Percentiles rank a stretch among this genome's conserved stretches.
These are phyloP conservation scores for Murraya paniculata DNA, from an alignment of 345 rosid genomes.

Conservation along the genomic window DNA sequence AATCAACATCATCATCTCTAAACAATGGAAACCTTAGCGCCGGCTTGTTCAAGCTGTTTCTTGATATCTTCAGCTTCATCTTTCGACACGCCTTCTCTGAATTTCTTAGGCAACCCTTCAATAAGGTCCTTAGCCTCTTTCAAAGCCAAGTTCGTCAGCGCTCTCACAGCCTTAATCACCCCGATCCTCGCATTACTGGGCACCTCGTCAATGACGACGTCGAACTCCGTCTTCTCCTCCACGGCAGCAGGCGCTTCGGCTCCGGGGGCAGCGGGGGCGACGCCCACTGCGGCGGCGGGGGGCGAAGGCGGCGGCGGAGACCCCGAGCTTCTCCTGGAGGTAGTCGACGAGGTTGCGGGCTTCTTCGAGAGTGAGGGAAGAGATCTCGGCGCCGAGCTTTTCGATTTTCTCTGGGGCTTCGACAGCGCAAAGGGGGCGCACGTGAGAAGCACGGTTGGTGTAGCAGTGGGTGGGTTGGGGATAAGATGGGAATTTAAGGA, in stretches of 20 bases:
- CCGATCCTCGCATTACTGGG: constrained; percentile 67
- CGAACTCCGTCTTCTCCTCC: constrained; percentile 85
- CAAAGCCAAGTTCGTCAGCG: constrained; percentile 68
- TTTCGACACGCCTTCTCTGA: constrained; percentile 64
- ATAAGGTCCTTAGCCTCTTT: constrained; percentile 89
- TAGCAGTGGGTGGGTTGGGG: constrained; percentile 16
- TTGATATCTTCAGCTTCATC: constrained; percentile 91
- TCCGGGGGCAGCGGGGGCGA: constrained; percentile 31
- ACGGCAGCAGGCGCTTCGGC: constrained; percentile 35
- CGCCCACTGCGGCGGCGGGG: constrained; percentile 52
- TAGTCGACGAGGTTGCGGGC: constrained; percentile 72
- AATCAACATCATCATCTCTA: constrained; percentile 10
- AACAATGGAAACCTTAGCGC: constrained; percentile 63
- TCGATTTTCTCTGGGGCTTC: constrained; percentile 73
- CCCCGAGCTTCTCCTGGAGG: constrained; percentile 83
- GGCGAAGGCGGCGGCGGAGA: constrained; percentile 72
- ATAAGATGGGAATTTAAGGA: constrained; percentile 44
- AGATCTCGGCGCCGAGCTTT: constrained; percentile 58
- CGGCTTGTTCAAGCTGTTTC: constrained; percentile 87
- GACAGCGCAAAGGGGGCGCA: constrained; percentile 63
- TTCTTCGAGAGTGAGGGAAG: constrained; percentile 69
- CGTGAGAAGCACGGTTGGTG: constrained; percentile 37
- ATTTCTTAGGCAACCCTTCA: constrained; percentile 87
- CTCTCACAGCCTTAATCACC: constrained; percentile 83
- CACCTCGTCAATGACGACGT: constrained; percentile 74